phyloP scores from a whole-genome alignment of 1,139 yeast species.

The Geotrichum reessii region DNA sequence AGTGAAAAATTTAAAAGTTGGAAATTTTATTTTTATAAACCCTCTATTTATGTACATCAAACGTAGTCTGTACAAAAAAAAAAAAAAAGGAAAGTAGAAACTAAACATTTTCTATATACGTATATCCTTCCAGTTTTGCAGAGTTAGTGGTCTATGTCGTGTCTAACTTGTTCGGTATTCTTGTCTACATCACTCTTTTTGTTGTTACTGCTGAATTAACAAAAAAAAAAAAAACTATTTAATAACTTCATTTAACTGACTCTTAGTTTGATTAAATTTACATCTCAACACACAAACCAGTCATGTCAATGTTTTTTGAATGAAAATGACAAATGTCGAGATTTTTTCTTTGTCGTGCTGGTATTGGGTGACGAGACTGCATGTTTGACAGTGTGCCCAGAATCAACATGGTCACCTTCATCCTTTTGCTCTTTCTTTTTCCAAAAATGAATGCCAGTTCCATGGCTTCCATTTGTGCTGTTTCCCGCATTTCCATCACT shows the following conservation, averaged over 20 bases:
- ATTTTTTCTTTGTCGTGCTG: slow-evolving; percentile 9
- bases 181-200: no score
- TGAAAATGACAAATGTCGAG: slow-evolving; percentile 14
- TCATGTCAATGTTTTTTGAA: slow-evolving; percentile 11
- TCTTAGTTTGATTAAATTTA: neutral
- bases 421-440: slow-evolving; percentile 12
- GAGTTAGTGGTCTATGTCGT: no score
- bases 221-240: no score
- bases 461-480: neutral
- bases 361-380: neutral
- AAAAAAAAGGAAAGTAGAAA: no score
- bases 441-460: slow-evolving; percentile 11
- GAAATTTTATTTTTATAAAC: no score
- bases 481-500: neutral
- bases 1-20: no score
- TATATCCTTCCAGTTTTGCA: no score
- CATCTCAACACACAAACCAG: neutral
- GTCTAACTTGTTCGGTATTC: no score
- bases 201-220: no score
- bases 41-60: no score
- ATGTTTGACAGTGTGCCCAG: neutral
- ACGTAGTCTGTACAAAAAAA: no score
- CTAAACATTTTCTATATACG: no score
- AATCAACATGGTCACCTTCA: neutral
- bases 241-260: neutral